Evolutionary conservation across 345 rosid species (phyloP), one percentile per base, ranked within the genome.

Genomic region (Citrus reticulata): DNA sequence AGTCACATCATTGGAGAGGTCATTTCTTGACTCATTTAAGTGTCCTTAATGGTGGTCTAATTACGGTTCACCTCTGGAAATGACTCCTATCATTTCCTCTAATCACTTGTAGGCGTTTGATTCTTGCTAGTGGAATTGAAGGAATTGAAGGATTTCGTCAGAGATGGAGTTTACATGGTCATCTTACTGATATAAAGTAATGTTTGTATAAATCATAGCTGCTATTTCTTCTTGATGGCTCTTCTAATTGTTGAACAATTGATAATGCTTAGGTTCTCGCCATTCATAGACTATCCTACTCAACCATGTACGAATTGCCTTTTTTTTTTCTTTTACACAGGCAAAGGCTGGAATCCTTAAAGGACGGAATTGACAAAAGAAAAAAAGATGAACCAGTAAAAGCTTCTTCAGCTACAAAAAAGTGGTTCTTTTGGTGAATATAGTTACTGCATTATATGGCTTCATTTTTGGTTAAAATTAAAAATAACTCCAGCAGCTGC

Each of bases 151-250:
- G 99, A 81, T 96, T 91, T 84, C 97, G 91, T 42, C 92, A 85
- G 85, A 90, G 99, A 77, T 96, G 98, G 99, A 91, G 99, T 84
- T 83, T 96, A 81, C 99, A 96, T 58, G 99, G 99, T 71, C 92
- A 87, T 39, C 92, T 94, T 82, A 86, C 95, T 2, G 97, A 96
- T 83, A 86, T 89, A 81, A 94, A 89, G 96, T 92, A 91, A 85
- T 80, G 77, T 83, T 58, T 19, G 20, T 46, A 46, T 46, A 46
- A 11, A 46, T 46, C 51, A 46, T 39, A 40, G 57, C 7, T 34
- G 25, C 25, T 75, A 55, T 49, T 65, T 51, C 62, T 49, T 42
- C 7, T 73, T 6, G 8, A 40, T 19, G 40, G 66, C 40, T 60
- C 9, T 16, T 59, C 9, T 7, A 2, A 60, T 35, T 59, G 22